phyloP scores from a whole-genome alignment of 345 rosid genomes.

The Alliaria petiolata region DNA sequence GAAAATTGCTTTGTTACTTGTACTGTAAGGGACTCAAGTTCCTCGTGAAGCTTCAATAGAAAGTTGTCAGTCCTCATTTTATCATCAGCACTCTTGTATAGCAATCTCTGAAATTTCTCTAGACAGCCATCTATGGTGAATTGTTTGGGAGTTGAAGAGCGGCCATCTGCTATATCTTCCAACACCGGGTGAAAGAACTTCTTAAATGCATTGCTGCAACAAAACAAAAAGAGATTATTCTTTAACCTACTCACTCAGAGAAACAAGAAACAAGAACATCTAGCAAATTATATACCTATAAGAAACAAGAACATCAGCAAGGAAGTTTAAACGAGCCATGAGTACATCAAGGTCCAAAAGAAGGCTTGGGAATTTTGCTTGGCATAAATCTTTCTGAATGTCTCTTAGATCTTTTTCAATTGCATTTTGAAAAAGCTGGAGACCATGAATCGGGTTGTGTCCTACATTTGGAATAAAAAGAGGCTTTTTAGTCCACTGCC shows the following conservation, averaged over 20 bases:
- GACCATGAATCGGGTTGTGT: constrained; percentile 36
- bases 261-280: not conserved
- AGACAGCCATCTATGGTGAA: constrained; percentile 35
- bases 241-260: not conserved
- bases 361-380: constrained; percentile 33
- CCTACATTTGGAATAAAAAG: constrained; percentile 21
- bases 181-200: constrained; percentile 47
- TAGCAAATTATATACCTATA: constrained; percentile 49
- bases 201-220: constrained; percentile 57
- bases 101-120: constrained; percentile 45
- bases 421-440: constrained; percentile 55
- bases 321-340: constrained; percentile 53
- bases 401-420: constrained; percentile 56
- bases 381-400: constrained; percentile 42
- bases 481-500: constrained; percentile 27
- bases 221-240: not conserved
- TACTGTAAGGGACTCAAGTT: constrained; percentile 40
- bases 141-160: constrained; percentile 24
- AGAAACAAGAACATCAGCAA: constrained; percentile 58
- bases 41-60: constrained; percentile 43
- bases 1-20: constrained; percentile 43
- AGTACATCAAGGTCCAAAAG: constrained; percentile 32
- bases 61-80: constrained; percentile 21
- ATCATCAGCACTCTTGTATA: constrained; percentile 31
- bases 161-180: constrained; percentile 32